These are phyloP conservation scores for Cenococcum geophilum DNA, from an alignment of 495 filamentous ascomycete species.

Conservation along the genomic window DNA sequence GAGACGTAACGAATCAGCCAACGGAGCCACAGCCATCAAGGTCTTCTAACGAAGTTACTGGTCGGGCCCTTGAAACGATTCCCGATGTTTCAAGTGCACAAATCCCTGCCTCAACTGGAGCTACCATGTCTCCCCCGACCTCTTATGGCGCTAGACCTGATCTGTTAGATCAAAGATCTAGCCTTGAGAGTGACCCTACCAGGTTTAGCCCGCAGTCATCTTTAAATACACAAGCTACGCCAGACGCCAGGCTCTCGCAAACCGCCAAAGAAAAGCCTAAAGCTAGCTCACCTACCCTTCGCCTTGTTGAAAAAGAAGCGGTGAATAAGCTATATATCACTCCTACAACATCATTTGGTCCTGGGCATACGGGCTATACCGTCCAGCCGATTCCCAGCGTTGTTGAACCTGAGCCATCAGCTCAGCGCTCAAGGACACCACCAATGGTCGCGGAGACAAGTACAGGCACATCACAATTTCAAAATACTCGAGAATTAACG, in stretches of 20 bases:
- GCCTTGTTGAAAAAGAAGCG: neutral
- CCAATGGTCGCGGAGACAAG: neutral
- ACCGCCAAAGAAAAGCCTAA: conserved; percentile 1
- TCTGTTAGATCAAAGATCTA: conserved; percentile 33
- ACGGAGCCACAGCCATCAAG: neutral
- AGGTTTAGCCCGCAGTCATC: neutral
- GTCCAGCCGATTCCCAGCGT: neutral
- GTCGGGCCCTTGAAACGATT: neutral
- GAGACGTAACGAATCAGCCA: conserved; percentile 2
- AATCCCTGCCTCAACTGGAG: neutral
- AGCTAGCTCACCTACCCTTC: neutral
- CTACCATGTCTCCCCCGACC: neutral
- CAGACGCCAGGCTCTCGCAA: neutral
- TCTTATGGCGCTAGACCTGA: neutral
- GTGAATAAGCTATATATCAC: conserved; percentile 36
- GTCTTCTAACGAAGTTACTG: neutral
- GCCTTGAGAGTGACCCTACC: conserved; percentile 33
- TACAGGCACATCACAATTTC: neutral
- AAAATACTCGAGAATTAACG: neutral
- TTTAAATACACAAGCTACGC: neutral
- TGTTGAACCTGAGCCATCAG: neutral
- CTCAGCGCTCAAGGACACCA: neutral
- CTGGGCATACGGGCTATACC: conserved; percentile 8
- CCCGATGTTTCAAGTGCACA: neutral
- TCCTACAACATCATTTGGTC: conserved; percentile 23